Evolutionary conservation across 1,284 basidiomycete genomes (phyloP).

Genomic region (Sphaerobolus stellatus): DNA sequence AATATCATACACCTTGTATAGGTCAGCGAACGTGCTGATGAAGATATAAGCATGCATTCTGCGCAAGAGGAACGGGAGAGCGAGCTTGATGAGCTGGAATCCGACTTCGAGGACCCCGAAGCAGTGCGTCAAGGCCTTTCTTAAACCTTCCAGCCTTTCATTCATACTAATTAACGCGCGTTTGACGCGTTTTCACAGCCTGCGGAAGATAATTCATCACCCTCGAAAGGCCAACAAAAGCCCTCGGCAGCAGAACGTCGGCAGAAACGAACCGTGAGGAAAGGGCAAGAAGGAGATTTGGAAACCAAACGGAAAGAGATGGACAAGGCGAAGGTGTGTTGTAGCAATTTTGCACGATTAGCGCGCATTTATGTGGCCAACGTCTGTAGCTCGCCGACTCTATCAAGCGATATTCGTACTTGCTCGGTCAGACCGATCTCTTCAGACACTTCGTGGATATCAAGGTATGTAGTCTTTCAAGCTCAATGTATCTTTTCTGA

Average conservation of each 20-base stretch:
- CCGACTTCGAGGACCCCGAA: slow-evolving; percentile 53
- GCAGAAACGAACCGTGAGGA: slow-evolving; percentile 63
- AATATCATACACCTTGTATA: slow-evolving; percentile 27
- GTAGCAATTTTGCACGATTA: not conserved
- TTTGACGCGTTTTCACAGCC: slow-evolving; percentile 15
- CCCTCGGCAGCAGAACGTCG: slow-evolving; percentile 41
- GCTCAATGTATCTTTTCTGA: slow-evolving; percentile 92
- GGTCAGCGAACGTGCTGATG: slow-evolving; percentile 66
- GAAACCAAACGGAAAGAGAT: slow-evolving; percentile 70
- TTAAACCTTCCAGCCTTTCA: too few species aligned
- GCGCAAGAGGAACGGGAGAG: slow-evolving; percentile 44
- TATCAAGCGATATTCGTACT: slow-evolving; percentile 92
- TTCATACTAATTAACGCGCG: too few species aligned
- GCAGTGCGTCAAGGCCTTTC: slow-evolving; percentile 16
- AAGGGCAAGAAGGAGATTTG: slow-evolving; percentile 66
- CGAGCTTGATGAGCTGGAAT: slow-evolving; percentile 66
- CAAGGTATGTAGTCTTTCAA: slow-evolving; percentile 91
- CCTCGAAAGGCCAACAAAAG: slow-evolving; percentile 39
- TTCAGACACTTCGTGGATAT: slow-evolving; percentile 97
- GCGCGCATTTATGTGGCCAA: slow-evolving; percentile 1
- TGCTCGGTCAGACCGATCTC: slow-evolving; percentile 92
- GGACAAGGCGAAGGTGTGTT: slow-evolving; percentile 75
- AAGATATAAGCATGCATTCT: slow-evolving; percentile 63
- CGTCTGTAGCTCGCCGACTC: slow-evolving; percentile 79
- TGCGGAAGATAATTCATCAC: slow-evolving; percentile 33